Percentiles rank a stretch among this genome's conserved stretches.
Conservation (phyloP, 116 monocot species). For the Zostera marina region DNA sequence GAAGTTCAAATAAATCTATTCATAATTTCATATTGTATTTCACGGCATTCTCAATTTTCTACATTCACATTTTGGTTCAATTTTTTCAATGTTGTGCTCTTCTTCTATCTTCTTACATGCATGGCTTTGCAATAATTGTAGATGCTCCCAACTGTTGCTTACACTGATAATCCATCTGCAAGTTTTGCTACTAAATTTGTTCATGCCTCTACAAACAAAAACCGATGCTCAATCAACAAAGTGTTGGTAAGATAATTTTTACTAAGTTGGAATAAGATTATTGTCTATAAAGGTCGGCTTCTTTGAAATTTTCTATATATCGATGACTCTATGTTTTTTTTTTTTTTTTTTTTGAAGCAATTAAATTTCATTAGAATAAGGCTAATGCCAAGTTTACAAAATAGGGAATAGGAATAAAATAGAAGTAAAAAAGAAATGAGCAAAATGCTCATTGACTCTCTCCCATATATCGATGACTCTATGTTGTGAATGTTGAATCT, state of each 20-base stretch:
- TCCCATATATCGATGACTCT: too few relatives aligned
- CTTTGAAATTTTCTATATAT: too few relatives aligned
- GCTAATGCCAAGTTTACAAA: too few relatives aligned
- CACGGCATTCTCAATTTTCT: not conserved
- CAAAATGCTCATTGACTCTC: too few relatives aligned
- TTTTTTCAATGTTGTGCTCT: not conserved
- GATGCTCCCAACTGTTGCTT: constrained; percentile 87
- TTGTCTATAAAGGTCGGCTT: too few relatives aligned
- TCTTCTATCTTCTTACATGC: not conserved
- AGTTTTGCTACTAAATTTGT: constrained; percentile 98
- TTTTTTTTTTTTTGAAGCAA: too few relatives aligned
- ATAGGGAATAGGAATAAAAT: too few relatives aligned
- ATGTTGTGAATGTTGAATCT: too few relatives aligned
- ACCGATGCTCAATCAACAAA: constrained; percentile 87
- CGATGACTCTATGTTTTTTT: too few relatives aligned
- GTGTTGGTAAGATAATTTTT: constrained; percentile 44
- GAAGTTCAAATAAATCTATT: too few relatives aligned
- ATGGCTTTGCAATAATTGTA: constrained; percentile 26
- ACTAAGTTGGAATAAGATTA: not conserved
- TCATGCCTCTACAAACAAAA: constrained; percentile 96
- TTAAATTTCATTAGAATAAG: too few relatives aligned
- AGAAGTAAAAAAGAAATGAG: too few relatives aligned
- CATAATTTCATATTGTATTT: not conserved
- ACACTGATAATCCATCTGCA: constrained; percentile 89
- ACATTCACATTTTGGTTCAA: not conserved